A percentile compares a stretch with the other conserved stretches of the same genome.
These are phyloP conservation scores for Syzygium oleosum DNA, from an alignment of 345 rosid genomes.

Conservation along the genomic window DNA sequence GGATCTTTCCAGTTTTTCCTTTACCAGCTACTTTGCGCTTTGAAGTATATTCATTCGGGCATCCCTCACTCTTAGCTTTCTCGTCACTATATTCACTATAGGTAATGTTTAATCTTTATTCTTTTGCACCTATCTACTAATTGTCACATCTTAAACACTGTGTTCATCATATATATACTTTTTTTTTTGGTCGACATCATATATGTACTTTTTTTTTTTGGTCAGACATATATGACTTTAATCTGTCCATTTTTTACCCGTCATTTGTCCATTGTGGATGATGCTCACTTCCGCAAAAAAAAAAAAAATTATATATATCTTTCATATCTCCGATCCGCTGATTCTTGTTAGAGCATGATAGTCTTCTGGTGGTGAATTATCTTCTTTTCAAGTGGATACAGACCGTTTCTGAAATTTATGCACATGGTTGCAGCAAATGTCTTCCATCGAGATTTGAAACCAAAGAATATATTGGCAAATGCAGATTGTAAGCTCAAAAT, in stretches of 20 bases:
- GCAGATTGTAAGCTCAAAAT: constrained; percentile 91
- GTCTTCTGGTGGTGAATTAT: background rate
- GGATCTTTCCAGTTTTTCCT: constrained; percentile 85
- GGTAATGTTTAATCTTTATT: background rate
- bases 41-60: constrained; percentile 84
- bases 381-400: background rate
- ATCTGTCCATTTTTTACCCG: background rate
- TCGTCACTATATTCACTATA: background rate
- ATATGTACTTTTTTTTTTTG: background rate
- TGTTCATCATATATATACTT: background rate
- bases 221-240: too few species aligned
- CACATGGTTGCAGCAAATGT: constrained; percentile 63
- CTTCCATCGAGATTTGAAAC: constrained; percentile 84
- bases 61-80: background rate
- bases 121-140: background rate
- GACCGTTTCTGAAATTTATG: background rate
- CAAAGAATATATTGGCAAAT: constrained; percentile 92
- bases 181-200: background rate
- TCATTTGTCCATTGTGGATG: background rate
- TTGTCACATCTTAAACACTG: background rate
- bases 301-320: background rate
- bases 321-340: background rate
- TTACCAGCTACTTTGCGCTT: constrained; percentile 72
- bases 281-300: background rate
- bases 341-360: background rate